phyloP scores from a whole-genome alignment of 345 rosid species.

The Sonneratia alba region DNA sequence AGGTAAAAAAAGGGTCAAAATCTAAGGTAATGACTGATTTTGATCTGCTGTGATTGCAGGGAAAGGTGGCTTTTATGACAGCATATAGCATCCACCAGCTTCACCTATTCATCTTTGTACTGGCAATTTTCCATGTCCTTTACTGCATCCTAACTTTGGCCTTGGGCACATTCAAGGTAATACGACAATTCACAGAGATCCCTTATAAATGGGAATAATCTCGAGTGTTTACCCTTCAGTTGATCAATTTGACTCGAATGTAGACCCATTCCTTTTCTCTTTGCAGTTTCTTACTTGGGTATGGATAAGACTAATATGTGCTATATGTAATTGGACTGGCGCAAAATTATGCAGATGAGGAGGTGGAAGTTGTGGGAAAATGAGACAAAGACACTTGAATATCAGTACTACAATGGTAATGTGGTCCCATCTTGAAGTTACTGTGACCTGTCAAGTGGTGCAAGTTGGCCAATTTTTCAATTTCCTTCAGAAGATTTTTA shows the following conservation, averaged over 20 bases:
- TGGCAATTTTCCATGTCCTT: constrained; percentile 68
- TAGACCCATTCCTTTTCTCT: neutral
- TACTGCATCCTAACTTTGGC: constrained; percentile 59
- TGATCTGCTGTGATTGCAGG: constrained; percentile 27
- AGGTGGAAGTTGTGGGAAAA: constrained; percentile 87
- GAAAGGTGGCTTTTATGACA: constrained; percentile 66
- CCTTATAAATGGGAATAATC: too few relatives aligned
- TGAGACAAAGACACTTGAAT: constrained; percentile 69
- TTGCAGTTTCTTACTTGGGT: neutral
- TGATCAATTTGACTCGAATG: too few relatives aligned
- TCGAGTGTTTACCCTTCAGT: too few relatives aligned
- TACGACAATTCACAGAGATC: too few relatives aligned
- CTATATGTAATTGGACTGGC: neutral
- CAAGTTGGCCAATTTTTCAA: neutral
- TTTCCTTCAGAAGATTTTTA: neutral
- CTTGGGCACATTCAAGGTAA: constrained; percentile 66
- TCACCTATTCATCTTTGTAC: constrained; percentile 73
- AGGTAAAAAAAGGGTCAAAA: neutral
- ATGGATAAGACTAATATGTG: neutral
- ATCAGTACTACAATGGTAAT: constrained; percentile 51
- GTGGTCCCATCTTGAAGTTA: neutral
- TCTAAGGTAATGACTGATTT: neutral
- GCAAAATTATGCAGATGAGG: constrained; percentile 47
- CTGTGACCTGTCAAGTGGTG: neutral
- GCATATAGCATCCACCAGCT: constrained; percentile 77